phyloP scores from a whole-genome alignment of 208 protist genomes.

The Trypanosoma cruzi region DNA sequence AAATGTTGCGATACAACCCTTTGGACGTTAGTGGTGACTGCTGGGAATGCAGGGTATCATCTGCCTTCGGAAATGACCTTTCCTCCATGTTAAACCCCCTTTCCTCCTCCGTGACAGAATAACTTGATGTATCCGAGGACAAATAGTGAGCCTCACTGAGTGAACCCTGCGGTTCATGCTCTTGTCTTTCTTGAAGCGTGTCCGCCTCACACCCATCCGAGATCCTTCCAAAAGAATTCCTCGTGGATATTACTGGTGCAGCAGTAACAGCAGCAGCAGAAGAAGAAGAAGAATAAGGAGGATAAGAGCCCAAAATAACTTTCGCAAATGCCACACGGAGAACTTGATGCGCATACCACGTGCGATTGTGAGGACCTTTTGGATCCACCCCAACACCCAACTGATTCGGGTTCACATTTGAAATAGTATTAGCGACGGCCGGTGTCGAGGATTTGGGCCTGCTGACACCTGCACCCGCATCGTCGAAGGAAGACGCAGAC shows the following conservation, averaged over 20 bases:
- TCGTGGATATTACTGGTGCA: neutral
- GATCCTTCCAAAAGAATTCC: neutral
- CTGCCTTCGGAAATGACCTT: neutral
- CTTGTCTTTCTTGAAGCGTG: neutral
- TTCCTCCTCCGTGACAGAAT: neutral
- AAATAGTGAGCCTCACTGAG: neutral
- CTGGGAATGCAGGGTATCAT: neutral
- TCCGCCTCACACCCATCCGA: neutral
- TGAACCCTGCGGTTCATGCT: neutral
- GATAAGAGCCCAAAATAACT: constrained; percentile 27
- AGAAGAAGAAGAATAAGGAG: neutral
- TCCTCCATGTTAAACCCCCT: neutral
- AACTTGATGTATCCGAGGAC: neutral
- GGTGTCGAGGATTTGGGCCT: neutral
- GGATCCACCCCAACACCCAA: constrained; percentile 70
- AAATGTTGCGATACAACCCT: constrained; percentile 14
- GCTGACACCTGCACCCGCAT: neutral
- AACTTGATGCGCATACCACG: constrained; percentile 73
- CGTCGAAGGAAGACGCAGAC: neutral
- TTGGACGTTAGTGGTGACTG: neutral
- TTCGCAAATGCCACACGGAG: constrained; percentile 56
- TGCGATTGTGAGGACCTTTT: constrained; percentile 41
- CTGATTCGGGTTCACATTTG: constrained; percentile 73
- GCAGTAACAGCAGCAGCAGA: neutral
- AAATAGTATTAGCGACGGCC: neutral